phyloP scores from a whole-genome alignment of 2,329 filamentous ascomycete genomes.

The Fusarium marasasianum region DNA sequence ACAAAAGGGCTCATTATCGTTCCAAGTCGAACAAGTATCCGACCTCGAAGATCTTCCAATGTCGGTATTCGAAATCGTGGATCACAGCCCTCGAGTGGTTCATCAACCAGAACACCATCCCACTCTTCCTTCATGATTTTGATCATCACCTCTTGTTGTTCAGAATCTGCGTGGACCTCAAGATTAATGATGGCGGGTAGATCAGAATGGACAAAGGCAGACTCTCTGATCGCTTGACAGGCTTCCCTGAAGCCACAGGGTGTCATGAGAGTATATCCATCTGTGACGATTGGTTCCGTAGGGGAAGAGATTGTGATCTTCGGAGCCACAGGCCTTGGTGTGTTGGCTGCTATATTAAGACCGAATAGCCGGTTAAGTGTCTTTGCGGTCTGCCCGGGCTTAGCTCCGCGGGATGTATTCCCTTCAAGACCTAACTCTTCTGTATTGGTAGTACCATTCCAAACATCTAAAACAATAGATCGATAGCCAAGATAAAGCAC shows the following conservation, averaged over 20 bases:
- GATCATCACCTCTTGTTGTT: accelerated
- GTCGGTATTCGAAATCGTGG: background rate
- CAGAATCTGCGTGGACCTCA: accelerated
- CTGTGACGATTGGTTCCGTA: background rate
- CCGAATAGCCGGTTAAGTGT: accelerated
- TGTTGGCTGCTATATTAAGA: accelerated
- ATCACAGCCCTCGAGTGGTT: accelerated
- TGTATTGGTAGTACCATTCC: background rate
- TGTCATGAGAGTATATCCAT: accelerated
- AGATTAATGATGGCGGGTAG: background rate
- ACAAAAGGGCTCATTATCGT: accelerated
- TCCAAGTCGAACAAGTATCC: background rate
- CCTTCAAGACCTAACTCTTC: accelerated
- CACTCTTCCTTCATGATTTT: background rate
- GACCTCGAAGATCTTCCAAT: background rate
- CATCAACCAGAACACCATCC: accelerated
- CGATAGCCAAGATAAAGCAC: background rate
- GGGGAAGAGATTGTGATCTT: accelerated
- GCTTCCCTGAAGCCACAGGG: background rate
- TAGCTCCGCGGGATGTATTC: too few species aligned
- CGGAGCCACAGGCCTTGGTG: accelerated
- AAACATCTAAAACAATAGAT: background rate
- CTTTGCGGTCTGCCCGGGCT: accelerated
- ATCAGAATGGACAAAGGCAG: background rate
- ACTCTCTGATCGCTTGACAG: accelerated